Evolutionary conservation across 805 yeast genomes (phyloP).

Genomic region (Schwanniomyces vanrijiae): DNA sequence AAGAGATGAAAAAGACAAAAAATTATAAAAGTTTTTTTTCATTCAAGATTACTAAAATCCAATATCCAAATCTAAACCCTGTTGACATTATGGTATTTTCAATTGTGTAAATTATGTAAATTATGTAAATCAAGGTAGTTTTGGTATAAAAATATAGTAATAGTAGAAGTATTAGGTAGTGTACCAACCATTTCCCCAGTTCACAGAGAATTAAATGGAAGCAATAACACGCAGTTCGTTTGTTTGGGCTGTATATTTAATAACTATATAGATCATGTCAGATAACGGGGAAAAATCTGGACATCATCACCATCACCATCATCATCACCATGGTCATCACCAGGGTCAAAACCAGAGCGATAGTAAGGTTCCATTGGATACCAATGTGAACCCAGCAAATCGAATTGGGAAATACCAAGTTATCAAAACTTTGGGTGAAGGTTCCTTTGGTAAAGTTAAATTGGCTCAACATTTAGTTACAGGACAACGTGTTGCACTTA

Average conservation of each 20-base stretch:
- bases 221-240: not conserved
- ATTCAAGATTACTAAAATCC: too few species aligned
- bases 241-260: not conserved
- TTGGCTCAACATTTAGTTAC: conserved; percentile 87
- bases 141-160: too few species aligned
- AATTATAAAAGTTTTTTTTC: not conserved
- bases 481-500: conserved; percentile 88
- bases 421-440: conserved; percentile 91
- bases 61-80: too few species aligned
- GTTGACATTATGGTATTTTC: too few species aligned
- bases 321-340: conserved; percentile 21
- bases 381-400: conserved; percentile 31
- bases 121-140: too few species aligned
- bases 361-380: conserved; percentile 4
- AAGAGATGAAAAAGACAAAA: not conserved
- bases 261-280: conserved; percentile 6
- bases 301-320: conserved; percentile 14
- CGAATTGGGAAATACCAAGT: conserved; percentile 91
- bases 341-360: conserved; percentile 14
- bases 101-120: too few species aligned
- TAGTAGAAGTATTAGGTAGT: not conserved
- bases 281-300: conserved; percentile 8
- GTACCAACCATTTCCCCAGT: not conserved
- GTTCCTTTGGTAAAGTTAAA: conserved; percentile 95
- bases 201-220: not conserved